A percentile compares a stretch with the other conserved stretches of the same genome.
Evolutionary conservation across 2,329 filamentous ascomycete genomes (phyloP).

Genomic region (Cercospora sp.): DNA sequence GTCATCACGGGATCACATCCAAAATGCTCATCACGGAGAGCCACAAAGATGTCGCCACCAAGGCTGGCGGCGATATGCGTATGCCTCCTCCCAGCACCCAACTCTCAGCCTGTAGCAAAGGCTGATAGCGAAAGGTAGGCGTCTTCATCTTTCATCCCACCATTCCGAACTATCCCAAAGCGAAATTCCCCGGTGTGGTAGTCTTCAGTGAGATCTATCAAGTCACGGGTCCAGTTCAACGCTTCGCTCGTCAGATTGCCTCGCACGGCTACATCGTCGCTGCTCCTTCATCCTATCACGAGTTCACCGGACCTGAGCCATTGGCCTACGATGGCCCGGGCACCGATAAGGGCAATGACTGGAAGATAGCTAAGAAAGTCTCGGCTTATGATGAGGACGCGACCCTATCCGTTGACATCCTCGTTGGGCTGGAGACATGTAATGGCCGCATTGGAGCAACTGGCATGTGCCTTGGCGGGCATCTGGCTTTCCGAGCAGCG

Average conservation of each 20-base stretch:
- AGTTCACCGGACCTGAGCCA: constrained; percentile 83
- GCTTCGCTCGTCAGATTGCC: constrained; percentile 88
- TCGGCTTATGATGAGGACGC: constrained; percentile 74
- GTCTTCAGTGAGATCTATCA: constrained; percentile 89
- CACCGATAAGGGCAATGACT: constrained; percentile 83
- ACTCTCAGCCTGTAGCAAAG: constrained; percentile 25
- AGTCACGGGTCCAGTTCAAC: constrained; percentile 88
- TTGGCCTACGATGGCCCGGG: constrained; percentile 84
- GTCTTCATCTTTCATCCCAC: constrained; percentile 87
- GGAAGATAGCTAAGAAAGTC: constrained; percentile 78
- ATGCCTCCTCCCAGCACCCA: constrained; percentile 25
- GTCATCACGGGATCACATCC: background rate
- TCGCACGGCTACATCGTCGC: constrained; percentile 92
- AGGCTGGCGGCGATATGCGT: constrained; percentile 63
- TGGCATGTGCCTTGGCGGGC: constrained; percentile 92
- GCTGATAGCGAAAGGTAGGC: constrained; percentile 54
- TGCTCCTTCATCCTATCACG: constrained; percentile 87
- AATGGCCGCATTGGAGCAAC: constrained; percentile 56
- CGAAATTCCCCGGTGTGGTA: constrained; percentile 84
- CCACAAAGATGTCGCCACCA: constrained; percentile 60
- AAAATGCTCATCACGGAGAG: constrained; percentile 62
- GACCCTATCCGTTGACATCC: constrained; percentile 45
- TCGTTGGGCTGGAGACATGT: constrained; percentile 52
- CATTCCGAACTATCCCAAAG: constrained; percentile 81
- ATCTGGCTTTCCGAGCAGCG: constrained; percentile 72